These are phyloP conservation scores for Thymus mandschuricus DNA, from an alignment of 257 asterid species.

Conservation along the genomic window DNA sequence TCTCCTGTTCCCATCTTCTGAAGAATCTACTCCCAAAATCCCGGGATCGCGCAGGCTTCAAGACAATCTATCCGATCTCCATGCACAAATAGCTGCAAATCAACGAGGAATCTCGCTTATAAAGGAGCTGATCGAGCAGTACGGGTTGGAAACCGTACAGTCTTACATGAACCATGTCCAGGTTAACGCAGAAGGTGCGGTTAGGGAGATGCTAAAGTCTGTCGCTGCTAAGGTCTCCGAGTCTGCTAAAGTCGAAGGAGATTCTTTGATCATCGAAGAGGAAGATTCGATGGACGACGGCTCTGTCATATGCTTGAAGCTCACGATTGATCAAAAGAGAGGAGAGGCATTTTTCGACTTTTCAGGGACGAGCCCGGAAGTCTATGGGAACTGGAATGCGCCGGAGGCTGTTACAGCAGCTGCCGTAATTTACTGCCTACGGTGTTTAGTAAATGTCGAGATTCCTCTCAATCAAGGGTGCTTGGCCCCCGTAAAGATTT, in stretches of 20 bases:
- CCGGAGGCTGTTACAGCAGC: slow-evolving; percentile 98
- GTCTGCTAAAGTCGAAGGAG: slow-evolving; percentile 40
- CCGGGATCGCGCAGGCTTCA: slow-evolving; percentile 95
- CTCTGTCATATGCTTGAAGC: slow-evolving; percentile 77
- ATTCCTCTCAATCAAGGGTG: slow-evolving; percentile 98
- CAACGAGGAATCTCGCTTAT: slow-evolving; percentile 93
- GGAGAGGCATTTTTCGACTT: slow-evolving; percentile 95
- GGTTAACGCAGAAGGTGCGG: slow-evolving; percentile 92
- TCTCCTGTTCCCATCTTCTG: slow-evolving; percentile 65
- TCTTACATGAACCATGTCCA: slow-evolving; percentile 93
- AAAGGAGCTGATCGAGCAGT: slow-evolving; percentile 92
- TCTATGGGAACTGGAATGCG: slow-evolving; percentile 96
- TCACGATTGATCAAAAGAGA: slow-evolving; percentile 56
- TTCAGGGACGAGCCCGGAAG: slow-evolving; percentile 94
- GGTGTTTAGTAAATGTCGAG: slow-evolving; percentile 84
- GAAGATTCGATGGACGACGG: slow-evolving; percentile 98
- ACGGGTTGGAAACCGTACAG: slow-evolving; percentile 82
- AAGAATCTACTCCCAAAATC: slow-evolving; percentile 50
- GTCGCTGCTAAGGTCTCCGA: slow-evolving; percentile 57
- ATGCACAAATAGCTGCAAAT: slow-evolving; percentile 95
- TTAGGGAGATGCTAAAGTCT: slow-evolving; percentile 91
- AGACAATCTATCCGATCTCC: slow-evolving; percentile 94
- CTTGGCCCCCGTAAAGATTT: slow-evolving; percentile 83
- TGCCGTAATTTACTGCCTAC: slow-evolving; percentile 90
- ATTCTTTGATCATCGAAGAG: slow-evolving; percentile 68